Conservation (phyloP, 2,329 filamentous ascomycete genomes). For the Phialocephala sp. region DNA sequence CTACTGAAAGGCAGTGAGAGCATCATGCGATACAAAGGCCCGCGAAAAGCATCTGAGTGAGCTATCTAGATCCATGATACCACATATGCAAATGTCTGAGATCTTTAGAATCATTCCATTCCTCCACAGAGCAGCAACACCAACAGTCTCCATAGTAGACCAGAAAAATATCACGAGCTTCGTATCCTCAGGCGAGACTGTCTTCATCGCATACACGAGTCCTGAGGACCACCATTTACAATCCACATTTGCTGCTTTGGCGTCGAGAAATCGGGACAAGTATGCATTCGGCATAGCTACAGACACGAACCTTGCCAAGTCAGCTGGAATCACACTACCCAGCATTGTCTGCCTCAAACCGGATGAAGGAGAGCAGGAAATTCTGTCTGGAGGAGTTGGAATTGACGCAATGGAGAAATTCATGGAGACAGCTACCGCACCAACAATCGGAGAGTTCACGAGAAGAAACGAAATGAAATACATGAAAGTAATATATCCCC, state of each 20-base stretch:
- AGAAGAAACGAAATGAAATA: slow-evolving; percentile 52
- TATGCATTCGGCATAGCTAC: slow-evolving; percentile 49
- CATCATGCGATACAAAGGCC: slow-evolving; percentile 51
- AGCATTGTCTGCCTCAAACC: slow-evolving; percentile 49
- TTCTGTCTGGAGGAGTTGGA: slow-evolving; percentile 42
- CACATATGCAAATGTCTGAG: not conserved
- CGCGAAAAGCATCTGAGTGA: slow-evolving; percentile 47
- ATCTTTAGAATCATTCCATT: slow-evolving; percentile 40
- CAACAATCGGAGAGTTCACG: slow-evolving; percentile 52
- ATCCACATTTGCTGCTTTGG: slow-evolving; percentile 44
- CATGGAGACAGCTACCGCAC: slow-evolving; percentile 46
- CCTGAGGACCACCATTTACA: slow-evolving; percentile 40
- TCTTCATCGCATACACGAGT: slow-evolving; percentile 50
- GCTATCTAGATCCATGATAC: slow-evolving; percentile 23
- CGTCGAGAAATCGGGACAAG: slow-evolving; percentile 47
- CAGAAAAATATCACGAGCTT: slow-evolving; percentile 44
- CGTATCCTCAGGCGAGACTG: slow-evolving; percentile 47
- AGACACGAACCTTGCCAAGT: slow-evolving; percentile 31
- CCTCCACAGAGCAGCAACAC: slow-evolving; percentile 41
- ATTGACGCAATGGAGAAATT: slow-evolving; percentile 47
- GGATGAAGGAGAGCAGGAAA: slow-evolving; percentile 45
- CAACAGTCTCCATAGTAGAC: slow-evolving; percentile 40
- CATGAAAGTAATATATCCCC: slow-evolving; percentile 43
- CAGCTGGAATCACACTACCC: slow-evolving; percentile 12
- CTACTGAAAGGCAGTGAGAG: slow-evolving; percentile 47